A percentile compares a stretch with the other conserved stretches of the same genome.
Conservation (phyloP, 225 moss, liverwort and hornwort genomes). For the Physcomitrellopsis africana region DNA sequence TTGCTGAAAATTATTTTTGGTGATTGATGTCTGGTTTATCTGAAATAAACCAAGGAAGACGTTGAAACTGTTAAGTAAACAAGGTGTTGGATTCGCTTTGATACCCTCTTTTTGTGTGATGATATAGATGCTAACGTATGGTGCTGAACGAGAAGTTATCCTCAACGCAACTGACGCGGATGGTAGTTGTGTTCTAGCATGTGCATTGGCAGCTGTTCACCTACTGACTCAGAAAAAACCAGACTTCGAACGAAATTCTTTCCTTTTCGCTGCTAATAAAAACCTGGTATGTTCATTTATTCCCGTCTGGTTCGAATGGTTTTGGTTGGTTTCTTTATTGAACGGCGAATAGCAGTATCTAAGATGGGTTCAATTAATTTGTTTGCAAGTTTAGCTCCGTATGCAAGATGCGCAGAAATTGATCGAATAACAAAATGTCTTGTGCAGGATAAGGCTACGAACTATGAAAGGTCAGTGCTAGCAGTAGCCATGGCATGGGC, state of each 20-base stretch:
- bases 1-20: background rate
- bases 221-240: conserved; percentile 40
- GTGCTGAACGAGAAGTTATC: conserved; percentile 63
- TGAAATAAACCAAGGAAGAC: conserved; percentile 6
- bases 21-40: conserved; percentile 16
- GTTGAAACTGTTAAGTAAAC: background rate
- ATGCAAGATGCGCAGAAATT: conserved; percentile 19
- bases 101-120: conserved; percentile 12
- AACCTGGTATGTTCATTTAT: conserved; percentile 56
- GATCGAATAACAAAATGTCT: conserved; percentile 12
- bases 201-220: conserved; percentile 71
- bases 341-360: conserved; percentile 3
- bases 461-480: conserved; percentile 69
- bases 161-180: conserved; percentile 69
- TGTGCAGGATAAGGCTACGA: conserved; percentile 66
- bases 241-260: conserved; percentile 38
- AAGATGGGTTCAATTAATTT: conserved; percentile 13
- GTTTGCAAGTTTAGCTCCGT: background rate
- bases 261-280: conserved; percentile 61
- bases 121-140: conserved; percentile 71
- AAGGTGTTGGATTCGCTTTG: conserved; percentile 13
- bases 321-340: conserved; percentile 5
- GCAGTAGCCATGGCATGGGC: conserved; percentile 56
- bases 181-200: conserved; percentile 75
- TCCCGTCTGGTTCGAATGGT: conserved; percentile 17